Conservation (phyloP, 2,329 filamentous ascomycete species). For the Paramyrothecium sp. region DNA sequence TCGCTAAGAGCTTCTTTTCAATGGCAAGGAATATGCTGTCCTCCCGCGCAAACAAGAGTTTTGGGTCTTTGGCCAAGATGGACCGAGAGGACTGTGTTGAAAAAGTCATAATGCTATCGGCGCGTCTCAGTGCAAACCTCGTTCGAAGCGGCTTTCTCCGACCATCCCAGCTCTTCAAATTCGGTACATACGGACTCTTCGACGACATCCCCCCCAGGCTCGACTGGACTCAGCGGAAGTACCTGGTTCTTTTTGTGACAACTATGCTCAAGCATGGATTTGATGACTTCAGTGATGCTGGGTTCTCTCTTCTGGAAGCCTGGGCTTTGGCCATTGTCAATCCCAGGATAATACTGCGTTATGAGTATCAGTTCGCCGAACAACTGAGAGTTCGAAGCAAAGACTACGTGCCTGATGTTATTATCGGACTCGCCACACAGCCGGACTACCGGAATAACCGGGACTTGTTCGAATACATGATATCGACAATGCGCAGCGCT, state of each 20-base stretch:
- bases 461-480: slow-evolving; percentile 46
- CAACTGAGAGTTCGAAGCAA: slow-evolving; percentile 40
- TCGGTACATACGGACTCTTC: slow-evolving; percentile 50
- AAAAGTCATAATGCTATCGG: slow-evolving; percentile 42
- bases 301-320: slow-evolving; percentile 45
- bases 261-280: slow-evolving; percentile 45
- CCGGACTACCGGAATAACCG: slow-evolving; percentile 49
- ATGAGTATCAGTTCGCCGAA: slow-evolving; percentile 49
- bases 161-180: slow-evolving; percentile 43
- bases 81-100: slow-evolving; percentile 37
- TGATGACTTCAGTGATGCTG: slow-evolving; percentile 44
- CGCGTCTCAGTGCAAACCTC: slow-evolving; percentile 43
- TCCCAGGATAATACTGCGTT: slow-evolving; percentile 42
- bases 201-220: slow-evolving; percentile 37
- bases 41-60: slow-evolving; percentile 7
- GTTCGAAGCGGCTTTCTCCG: slow-evolving; percentile 42
- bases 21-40: slow-evolving; percentile 41
- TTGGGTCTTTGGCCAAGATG: slow-evolving; percentile 9
- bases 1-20: slow-evolving; percentile 46
- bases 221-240: slow-evolving; percentile 38
- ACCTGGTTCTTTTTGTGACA: slow-evolving; percentile 50
- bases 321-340: slow-evolving; percentile 53
- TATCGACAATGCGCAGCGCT: slow-evolving; percentile 49
- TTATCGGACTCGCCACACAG: slow-evolving; percentile 30
- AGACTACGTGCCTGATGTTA: slow-evolving; percentile 40